These are phyloP conservation scores for Phytophthora sp. DNA, from an alignment of 352 stramenopile species.

Conservation along the genomic window DNA sequence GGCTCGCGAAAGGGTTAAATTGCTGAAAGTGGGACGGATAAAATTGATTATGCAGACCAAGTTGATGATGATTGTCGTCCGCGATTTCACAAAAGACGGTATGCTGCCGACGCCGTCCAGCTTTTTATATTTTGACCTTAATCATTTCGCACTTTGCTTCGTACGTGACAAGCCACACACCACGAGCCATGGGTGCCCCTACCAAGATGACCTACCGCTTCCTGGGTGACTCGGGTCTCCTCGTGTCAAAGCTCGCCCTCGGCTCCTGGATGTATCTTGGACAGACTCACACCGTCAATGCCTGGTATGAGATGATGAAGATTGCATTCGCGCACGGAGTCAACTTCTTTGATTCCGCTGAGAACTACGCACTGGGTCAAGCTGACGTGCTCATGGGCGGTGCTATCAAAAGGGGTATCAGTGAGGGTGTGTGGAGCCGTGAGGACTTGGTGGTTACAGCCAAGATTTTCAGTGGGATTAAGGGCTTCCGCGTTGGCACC, in stretches of 20 bases:
- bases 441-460: conserved; percentile 61
- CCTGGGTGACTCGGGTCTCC: conserved; percentile 25
- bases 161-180: neutral
- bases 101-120: neutral
- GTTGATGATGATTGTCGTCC: neutral
- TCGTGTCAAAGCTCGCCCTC: conserved; percentile 29
- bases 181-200: neutral
- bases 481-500: conserved; percentile 9
- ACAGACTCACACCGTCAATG: conserved; percentile 9
- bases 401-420: conserved; percentile 46
- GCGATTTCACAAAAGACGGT: conserved; percentile 4
- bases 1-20: no score
- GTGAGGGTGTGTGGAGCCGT: conserved; percentile 33
- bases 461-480: conserved; percentile 54
- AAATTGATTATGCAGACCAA: conserved; percentile 8
- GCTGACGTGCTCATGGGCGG: conserved; percentile 39
- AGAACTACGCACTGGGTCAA: conserved; percentile 17
- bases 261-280: conserved; percentile 9
- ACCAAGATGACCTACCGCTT: conserved; percentile 31
- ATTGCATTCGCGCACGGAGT: conserved; percentile 34
- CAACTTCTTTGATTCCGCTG: conserved; percentile 51
- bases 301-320: conserved; percentile 20
- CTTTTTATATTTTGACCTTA: neutral
- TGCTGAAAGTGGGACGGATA: no score
- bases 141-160: conserved; percentile 1